Evolutionary conservation across 345 rosid species (phyloP), one percentile per base, ranked within the genome.

Genomic region (Ceriops decandra): DNA sequence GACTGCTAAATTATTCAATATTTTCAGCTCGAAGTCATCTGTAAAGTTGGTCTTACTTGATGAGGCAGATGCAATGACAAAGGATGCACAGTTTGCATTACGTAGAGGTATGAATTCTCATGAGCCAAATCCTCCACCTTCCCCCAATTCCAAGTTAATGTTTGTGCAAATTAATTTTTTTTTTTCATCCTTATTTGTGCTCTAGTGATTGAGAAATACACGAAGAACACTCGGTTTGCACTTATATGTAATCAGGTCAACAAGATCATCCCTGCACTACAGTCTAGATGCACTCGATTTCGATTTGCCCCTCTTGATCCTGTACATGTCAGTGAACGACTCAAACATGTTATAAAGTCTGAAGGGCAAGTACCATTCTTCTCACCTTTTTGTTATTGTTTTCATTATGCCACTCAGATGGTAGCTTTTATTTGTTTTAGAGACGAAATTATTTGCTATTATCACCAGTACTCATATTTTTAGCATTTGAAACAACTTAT

Each of bases 41-140:
- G 91, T 91, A 46, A 93, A 93, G 85, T 74, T 93, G 89, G 93
- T 93, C 60, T 80, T 93, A 68, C 93, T 93, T 9, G 97, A 93
- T 70, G 97, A 91, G 81, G 89, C 96, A 64, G 97, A 93, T 85
- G 98, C 98, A 61, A 91, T 93, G 98, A 93, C 98, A 53, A 93
- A 93, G 82, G 98, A 93, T 79, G 97, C 98, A 51, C 97, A 93
- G 78, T 93, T 93, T 85, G 98, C 98, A 24, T 72, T 91, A 84
- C 97, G 96, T 70, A 87, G 96, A 87, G 96, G 97, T 88, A 66
- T 24, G 68, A 47, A 49, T 21, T 31, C 20, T 51, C 57, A 49
- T 16, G 10, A 7, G n/a, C 36, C 17, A 16, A 19, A 13, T 5
- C 36, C 42, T 31, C 9, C 9, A 26, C 0, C 2, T 27, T 27